phyloP scores from a whole-genome alignment of 2,329 filamentous ascomycete genomes.

The Fusarium hostae region DNA sequence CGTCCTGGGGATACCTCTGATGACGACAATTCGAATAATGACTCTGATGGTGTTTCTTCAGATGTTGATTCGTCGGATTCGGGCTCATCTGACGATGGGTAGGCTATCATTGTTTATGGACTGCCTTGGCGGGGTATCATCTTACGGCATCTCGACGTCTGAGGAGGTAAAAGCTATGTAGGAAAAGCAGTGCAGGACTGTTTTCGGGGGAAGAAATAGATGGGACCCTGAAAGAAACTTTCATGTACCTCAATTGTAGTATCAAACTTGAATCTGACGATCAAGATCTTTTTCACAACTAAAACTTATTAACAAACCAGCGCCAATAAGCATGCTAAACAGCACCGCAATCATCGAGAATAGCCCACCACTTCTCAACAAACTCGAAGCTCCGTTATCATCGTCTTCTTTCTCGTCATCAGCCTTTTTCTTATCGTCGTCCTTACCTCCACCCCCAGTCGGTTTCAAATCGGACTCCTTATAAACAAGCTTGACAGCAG shows the following conservation, averaged over 20 bases:
- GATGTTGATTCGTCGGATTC: neutral
- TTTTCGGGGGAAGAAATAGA: accelerated
- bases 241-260: no score
- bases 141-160: neutral
- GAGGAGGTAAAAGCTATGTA: no score
- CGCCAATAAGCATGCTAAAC: slow-evolving; percentile 19
- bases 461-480: slow-evolving; percentile 12
- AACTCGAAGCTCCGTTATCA: neutral
- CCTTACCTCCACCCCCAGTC: neutral
- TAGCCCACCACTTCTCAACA: neutral
- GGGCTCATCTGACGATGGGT: neutral
- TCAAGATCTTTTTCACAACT: neutral
- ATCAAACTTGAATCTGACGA: accelerated
- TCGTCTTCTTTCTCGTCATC: neutral
- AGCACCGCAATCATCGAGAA: neutral
- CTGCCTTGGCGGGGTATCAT: accelerated
- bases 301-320: slow-evolving; percentile 13
- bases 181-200: accelerated
- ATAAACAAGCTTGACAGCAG: slow-evolving; percentile 26
- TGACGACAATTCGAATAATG: neutral
- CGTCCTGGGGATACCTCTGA: neutral
- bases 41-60: neutral
- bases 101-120: accelerated
- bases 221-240: accelerated
- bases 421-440: neutral